Base-by-base conservation (phyloP, 441 rosid genomes). In the Jatropha multifida region DNA sequence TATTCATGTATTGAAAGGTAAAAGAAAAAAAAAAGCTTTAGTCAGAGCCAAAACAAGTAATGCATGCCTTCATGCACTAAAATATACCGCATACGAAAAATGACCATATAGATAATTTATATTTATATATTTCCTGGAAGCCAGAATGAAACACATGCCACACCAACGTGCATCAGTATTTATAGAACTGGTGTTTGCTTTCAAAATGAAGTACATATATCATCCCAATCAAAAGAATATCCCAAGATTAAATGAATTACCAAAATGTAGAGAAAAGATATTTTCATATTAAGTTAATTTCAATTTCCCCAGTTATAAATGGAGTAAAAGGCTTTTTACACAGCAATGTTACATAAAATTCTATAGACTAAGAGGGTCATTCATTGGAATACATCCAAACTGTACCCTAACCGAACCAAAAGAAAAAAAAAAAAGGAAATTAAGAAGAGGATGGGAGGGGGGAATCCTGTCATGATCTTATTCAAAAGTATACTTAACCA, bases 401-500 rank as follows among this genome's bases (percentile, higher is more conserved):
- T 40, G 18, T 38, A 18, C 62, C 62, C 64, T 12, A 13, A 26
- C 38, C 2, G 12, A n/a, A 60, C 40, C 6, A 26, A 2, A 60
- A 11, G 9, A 4, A 8, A 4, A 12, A 32, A 12, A 3, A 23
- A 4, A 8, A 12, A 12, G 40, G 1, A 58, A 58, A 58, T 23
- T n/a, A 60, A 27, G 38, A 23, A 12, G 15, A 27, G 64, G 9
- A 18, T 58, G 12, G 71, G 65, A 40, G 15, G 5, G 23, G 52
- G 0, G 0, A 46, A 10, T 23, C 37, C 27, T 32, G 15, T 54
- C 18, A 54, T 11, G 20, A 26, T 60, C 65, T 44, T 42, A 44
- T 23, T 14, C 11, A 27, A 79, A 69, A 52, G 37, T 15, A 20
- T 69, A 38, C 7, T 55, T 54, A 68, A 77, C 18, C 26, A 67